Evolutionary conservation across 306 rosid genomes (phyloP), one percentile per base, ranked within the genome.

Genomic region (Prunus persica): DNA sequence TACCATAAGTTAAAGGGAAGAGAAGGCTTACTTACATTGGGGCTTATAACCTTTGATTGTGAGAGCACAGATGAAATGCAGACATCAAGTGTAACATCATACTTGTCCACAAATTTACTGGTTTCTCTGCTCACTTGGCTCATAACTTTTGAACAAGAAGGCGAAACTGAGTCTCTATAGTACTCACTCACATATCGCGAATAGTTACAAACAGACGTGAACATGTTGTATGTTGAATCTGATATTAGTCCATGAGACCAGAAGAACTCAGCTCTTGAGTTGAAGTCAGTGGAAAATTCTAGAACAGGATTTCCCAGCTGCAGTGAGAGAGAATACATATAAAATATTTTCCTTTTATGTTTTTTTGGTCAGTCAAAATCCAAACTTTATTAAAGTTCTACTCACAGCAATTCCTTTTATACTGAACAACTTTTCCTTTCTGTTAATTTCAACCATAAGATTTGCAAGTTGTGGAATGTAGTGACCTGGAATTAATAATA

Each of bases 61-160:
- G 91, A 85, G 69, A 88, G 85, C 28, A 88, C 89, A 4, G 93
- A 88, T 34, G 95, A 80, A 64, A 90, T 82, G 72, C 97, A 92
- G 55, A 90, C 93, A 80, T 92, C 95, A 56, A 92, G 96, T n/a
- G 97, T 88, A 12, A 90, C 95, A 84, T 88, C 95, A 43, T 90
- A 88, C 46, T 88, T 88, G 84, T 90, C 95, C 72, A 90, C 90
- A 72, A 88, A 89, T 76, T 87, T 87, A 78, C 97, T 92, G 11
- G 96, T 92, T 84, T 92, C 95, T 56, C 65, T 82, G 75, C 79
- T 90, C 30, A 92, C 97, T 88, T 72, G 90, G 38, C 84, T 82
- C 89, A 90, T 84, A 13, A 92, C 97, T 67, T 78, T 78, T 71
- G 88, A 85, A 22, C 84, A 79, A 76, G 69, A 50, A 24, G 82